These are phyloP conservation scores for Fusarium sp. DNA, from an alignment of 2,329 filamentous ascomycete species.

Conservation along the genomic window DNA sequence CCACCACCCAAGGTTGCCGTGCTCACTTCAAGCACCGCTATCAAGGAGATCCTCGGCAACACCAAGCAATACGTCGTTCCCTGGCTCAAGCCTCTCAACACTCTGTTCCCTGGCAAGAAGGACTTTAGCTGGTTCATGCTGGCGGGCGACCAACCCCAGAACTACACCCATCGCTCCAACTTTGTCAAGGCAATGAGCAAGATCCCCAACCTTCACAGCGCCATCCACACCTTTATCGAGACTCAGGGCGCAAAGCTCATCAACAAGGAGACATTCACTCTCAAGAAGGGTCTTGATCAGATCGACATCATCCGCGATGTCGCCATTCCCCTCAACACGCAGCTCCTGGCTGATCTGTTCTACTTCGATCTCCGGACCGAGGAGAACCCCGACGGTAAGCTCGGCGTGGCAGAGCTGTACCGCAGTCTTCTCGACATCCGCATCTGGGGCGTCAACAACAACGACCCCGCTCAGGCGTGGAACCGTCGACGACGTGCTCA, in stretches of 20 bases:
- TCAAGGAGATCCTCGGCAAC: constrained; percentile 53
- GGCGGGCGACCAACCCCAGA: constrained; percentile 52
- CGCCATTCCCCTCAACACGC: constrained; percentile 69
- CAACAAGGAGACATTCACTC: constrained; percentile 54
- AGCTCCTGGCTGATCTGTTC: constrained; percentile 68
- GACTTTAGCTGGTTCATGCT: constrained; percentile 58
- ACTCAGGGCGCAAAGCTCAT: constrained; percentile 57
- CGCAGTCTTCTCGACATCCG: constrained; percentile 59
- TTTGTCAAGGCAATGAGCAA: constrained; percentile 53
- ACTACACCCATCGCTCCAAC: constrained; percentile 51
- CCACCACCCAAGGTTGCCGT: constrained; percentile 51
- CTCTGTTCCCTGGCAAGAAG: constrained; percentile 54
- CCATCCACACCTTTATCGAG: constrained; percentile 53
- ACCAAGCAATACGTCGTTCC: constrained; percentile 52
- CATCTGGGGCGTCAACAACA: constrained; percentile 62
- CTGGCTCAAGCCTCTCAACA: constrained; percentile 52
- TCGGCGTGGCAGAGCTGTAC: constrained; percentile 59
- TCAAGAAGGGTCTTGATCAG: constrained; percentile 56
- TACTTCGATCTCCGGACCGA: constrained; percentile 69
- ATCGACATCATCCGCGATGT: constrained; percentile 65
- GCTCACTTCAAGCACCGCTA: constrained; percentile 43
- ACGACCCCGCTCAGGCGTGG: constrained; percentile 62
- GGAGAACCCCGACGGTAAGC: constrained; percentile 64
- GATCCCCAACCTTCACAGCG: constrained; percentile 50
- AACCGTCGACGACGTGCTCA: constrained; percentile 59